Evolutionary conservation across 106 monocot genomes (phyloP).

Genomic region (Phalaenopsis equestris): DNA sequence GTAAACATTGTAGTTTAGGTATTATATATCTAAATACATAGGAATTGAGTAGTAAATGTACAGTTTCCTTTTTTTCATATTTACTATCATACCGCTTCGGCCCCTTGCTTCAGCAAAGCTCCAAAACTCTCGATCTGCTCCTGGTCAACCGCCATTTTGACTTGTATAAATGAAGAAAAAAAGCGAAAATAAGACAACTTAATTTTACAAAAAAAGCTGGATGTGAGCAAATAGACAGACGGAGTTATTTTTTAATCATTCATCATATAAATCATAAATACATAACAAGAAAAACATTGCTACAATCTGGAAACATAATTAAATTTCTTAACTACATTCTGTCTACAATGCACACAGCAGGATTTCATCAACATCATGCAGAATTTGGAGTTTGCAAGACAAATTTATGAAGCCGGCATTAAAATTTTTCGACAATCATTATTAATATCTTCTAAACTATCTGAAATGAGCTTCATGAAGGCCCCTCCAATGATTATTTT

Average conservation of each 20-base stretch:
- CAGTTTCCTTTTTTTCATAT: no score
- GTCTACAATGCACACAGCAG: no score
- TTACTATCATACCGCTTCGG: slow-evolving; percentile 36
- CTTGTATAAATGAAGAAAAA: background rate
- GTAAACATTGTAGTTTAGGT: no score
- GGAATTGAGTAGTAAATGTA: no score
- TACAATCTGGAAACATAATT: background rate
- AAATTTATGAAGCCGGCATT: no score
- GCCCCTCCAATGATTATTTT: no score
- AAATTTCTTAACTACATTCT: background rate
- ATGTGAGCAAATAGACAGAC: background rate
- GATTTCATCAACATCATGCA: no score
- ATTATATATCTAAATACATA: no score
- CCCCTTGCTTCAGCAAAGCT: slow-evolving; percentile 48
- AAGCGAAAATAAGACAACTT: background rate
- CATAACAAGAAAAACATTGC: background rate
- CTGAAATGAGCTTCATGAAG: no score
- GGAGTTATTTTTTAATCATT: background rate
- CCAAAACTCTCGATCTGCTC: slow-evolving; percentile 23
- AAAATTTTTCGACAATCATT: no score
- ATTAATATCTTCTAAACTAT: no score
- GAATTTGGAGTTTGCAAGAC: no score
- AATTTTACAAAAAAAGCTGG: background rate
- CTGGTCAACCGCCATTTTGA: slow-evolving; percentile 28
- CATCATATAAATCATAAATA: background rate